Conservation (phyloP, 306 rosid species). For the Benincasa hispida region DNA sequence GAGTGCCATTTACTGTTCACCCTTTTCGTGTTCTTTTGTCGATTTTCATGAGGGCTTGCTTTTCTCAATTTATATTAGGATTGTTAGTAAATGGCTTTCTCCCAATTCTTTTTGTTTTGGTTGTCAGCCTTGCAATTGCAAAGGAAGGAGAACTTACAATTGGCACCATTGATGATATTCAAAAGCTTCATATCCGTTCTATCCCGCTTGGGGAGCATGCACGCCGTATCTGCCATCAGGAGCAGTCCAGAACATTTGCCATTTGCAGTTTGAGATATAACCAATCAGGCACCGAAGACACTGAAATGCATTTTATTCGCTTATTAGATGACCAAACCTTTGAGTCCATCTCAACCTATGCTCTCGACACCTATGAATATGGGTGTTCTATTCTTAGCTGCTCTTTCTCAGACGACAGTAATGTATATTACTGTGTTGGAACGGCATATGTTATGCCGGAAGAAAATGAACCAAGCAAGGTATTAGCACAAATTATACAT, state of each 20-base stretch:
- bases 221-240: constrained; percentile 92
- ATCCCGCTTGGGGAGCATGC: constrained; percentile 94
- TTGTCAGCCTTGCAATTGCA: constrained; percentile 87
- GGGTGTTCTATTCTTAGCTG: constrained; percentile 95
- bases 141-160: constrained; percentile 97
- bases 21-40: no score
- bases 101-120: neutral
- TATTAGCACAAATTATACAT: constrained; percentile 7
- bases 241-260: constrained; percentile 90
- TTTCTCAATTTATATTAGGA: neutral
- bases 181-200: constrained; percentile 95
- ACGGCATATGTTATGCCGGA: constrained; percentile 93
- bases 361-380: constrained; percentile 72
- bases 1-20: no score
- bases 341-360: constrained; percentile 72
- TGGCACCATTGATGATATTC: constrained; percentile 97
- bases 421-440: constrained; percentile 89
- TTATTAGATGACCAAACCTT: constrained; percentile 94
- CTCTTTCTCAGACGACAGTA: constrained; percentile 90
- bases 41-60: neutral
- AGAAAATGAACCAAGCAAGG: constrained; percentile 95
- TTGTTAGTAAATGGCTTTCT: neutral
- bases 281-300: constrained; percentile 65
- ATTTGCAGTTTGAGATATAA: constrained; percentile 69
- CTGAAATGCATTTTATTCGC: constrained; percentile 79